Conservation (phyloP, 441 rosid species). For the Erodium trifolium region DNA sequence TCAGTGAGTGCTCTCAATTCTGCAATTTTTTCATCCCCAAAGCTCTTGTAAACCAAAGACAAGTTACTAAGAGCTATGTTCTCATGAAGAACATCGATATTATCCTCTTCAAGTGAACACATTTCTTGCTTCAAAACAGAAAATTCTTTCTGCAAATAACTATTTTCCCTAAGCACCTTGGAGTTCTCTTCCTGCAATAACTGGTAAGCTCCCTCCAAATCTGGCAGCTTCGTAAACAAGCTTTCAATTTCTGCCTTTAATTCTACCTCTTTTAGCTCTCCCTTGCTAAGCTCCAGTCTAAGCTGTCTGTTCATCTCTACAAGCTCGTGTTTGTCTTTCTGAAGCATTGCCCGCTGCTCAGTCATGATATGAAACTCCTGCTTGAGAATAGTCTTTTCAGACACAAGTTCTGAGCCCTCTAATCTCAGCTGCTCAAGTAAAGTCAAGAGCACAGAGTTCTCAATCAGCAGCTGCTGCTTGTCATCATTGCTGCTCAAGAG, state of each 20-base stretch:
- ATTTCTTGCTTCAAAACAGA: slow-evolving; percentile 42
- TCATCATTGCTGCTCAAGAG: slow-evolving; percentile 42
- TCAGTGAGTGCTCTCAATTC: slow-evolving; percentile 42
- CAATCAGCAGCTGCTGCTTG: slow-evolving; percentile 43
- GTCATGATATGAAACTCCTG: slow-evolving; percentile 30
- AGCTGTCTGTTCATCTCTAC: slow-evolving; percentile 46
- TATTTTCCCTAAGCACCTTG: slow-evolving; percentile 38
- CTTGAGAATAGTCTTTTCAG: slow-evolving; percentile 27
- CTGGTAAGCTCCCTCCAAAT: slow-evolving; percentile 40
- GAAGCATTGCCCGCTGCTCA: slow-evolving; percentile 31
- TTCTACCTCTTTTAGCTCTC: slow-evolving; percentile 38
- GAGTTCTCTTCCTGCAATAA: slow-evolving; percentile 44
- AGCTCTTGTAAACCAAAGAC: slow-evolving; percentile 46
- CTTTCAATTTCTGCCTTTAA: slow-evolving; percentile 36
- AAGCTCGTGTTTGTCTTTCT: slow-evolving; percentile 40
- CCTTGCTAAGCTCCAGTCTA: slow-evolving; percentile 37
- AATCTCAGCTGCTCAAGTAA: slow-evolving; percentile 34
- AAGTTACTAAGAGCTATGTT: slow-evolving; percentile 37
- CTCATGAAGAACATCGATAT: slow-evolving; percentile 39
- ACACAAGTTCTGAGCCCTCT: slow-evolving; percentile 35
- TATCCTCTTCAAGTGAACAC: slow-evolving; percentile 51
- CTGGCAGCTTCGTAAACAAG: slow-evolving; percentile 30
- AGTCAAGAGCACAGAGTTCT: slow-evolving; percentile 51
- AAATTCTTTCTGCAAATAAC: slow-evolving; percentile 36
- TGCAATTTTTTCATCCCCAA: slow-evolving; percentile 49